Conservation (phyloP, 495 filamentous ascomycete genomes). For the Penicillium paradoxum region DNA sequence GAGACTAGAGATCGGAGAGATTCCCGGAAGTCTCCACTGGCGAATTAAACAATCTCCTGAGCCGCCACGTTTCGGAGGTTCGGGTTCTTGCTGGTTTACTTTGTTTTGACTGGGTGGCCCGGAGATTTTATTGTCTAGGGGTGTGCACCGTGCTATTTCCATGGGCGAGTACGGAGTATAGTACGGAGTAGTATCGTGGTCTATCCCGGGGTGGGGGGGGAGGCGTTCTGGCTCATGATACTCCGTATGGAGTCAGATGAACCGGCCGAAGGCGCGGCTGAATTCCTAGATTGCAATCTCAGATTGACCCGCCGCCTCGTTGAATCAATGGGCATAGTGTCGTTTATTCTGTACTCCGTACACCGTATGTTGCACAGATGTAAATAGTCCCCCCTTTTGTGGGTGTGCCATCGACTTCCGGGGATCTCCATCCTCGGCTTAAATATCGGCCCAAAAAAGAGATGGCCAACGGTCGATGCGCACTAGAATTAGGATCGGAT, state of each 20-base stretch:
- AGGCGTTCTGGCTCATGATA: too few relatives aligned
- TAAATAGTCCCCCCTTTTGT: too few relatives aligned
- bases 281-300: neutral
- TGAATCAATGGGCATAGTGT: too few relatives aligned
- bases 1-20: slow-evolving; percentile 33
- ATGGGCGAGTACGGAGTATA: too few relatives aligned
- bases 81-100: neutral
- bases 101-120: slow-evolving; percentile 9
- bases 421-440: too few relatives aligned
- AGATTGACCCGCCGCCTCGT: neutral
- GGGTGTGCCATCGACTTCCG: too few relatives aligned
- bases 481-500: slow-evolving; percentile 33
- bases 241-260: slow-evolving; percentile 5
- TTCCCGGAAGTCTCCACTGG: slow-evolving; percentile 31
- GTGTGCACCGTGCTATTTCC: slow-evolving; percentile 20
- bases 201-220: neutral
- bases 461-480: neutral
- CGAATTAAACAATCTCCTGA: slow-evolving; percentile 18
- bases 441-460: neutral
- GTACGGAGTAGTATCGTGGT: neutral
- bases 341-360: too few relatives aligned
- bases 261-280: neutral
- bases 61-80: slow-evolving; percentile 9
- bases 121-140: slow-evolving; percentile 24
- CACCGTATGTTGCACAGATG: too few relatives aligned